These are phyloP conservation scores for Pyrenochaeta sp. DNA, from an alignment of 2,329 filamentous ascomycete species.

Conservation along the genomic window DNA sequence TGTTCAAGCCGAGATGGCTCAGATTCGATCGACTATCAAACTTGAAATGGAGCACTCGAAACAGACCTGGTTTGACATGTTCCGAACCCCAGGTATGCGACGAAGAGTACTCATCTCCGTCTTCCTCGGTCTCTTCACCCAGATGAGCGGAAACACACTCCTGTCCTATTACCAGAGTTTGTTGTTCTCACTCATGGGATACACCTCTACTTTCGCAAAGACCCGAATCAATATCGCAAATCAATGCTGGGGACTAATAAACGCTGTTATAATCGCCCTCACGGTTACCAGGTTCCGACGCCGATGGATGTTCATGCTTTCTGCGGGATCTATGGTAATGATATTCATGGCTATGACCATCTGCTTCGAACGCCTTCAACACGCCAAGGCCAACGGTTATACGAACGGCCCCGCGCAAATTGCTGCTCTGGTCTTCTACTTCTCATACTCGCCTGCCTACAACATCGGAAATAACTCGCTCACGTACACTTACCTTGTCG, in stretches of 20 bases:
- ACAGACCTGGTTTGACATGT: conserved; percentile 62
- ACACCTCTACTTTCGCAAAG: conserved; percentile 48
- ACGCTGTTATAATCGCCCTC: conserved; percentile 51
- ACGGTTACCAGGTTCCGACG: conserved; percentile 53
- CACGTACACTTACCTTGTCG: conserved; percentile 69
- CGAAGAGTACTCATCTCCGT: conserved; percentile 43
- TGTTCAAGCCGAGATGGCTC: conserved; percentile 66
- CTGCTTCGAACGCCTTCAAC: conserved; percentile 50
- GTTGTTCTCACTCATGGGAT: conserved; percentile 51
- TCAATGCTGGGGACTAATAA: conserved; percentile 54
- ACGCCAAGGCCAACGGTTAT: conserved; percentile 27
- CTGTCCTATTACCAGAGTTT: conserved; percentile 50
- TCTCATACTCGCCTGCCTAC: conserved; percentile 66
- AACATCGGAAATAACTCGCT: conserved; percentile 73
- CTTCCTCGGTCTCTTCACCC: conserved; percentile 50
- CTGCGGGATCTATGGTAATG: conserved; percentile 59
- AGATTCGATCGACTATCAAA: conserved; percentile 66
- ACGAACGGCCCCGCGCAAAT: conserved; percentile 49
- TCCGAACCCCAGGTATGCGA: conserved; percentile 57
- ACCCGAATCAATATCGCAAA: conserved; percentile 53
- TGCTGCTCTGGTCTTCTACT: conserved; percentile 66
- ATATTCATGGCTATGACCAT: conserved; percentile 67
- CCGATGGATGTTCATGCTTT: conserved; percentile 58
- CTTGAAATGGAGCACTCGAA: conserved; percentile 64
- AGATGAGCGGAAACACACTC: conserved; percentile 52